Base-by-base conservation (phyloP, 495 filamentous ascomycete species). In the Recurvomyces mirabilis region DNA sequence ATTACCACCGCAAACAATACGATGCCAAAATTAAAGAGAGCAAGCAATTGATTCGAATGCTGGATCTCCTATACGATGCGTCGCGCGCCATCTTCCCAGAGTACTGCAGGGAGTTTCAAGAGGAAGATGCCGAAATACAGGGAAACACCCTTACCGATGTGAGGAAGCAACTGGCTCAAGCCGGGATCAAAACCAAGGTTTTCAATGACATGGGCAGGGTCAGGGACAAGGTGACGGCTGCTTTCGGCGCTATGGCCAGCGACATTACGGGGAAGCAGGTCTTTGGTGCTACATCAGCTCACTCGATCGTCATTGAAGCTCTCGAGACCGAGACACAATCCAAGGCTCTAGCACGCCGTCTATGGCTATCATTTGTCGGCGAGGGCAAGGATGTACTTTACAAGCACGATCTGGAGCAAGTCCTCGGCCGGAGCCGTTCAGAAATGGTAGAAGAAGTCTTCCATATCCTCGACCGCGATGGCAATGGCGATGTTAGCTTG, bases 1-100 rank as follows among this genome's bases (percentile, higher is more conserved):
- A 49, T 24, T 59, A 58, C 35, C 51, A 60, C 37, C 50, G 55
- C 1, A 59, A 58, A 17, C 54, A 59, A 32, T 57, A 58, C 42
- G 36, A 45, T 12, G 45, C 41, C 24, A 52, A 42, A 33, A 55
- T 55, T 39, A 37, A 45, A 19, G 55, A 55, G 14, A 47, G 38
- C n/a, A 60, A 58, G 41, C 38, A 50, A 23, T 11, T 44, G 4
- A 56, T 58, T 21, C 44, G 34, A 12, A 29, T 58, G 17, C 44
- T 60, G 7, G 46, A 51, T 24, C 24, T 53, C 10, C 40, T 60
- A 4, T 58, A 60, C 36, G 49, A 60, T 18, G 39, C 45, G 5
- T 53, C 51, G 7, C 45, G 46, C 7, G 26, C 32, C 12, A n/a
- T 55, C 5, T 55, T 55, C 25, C 52, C 50, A 12, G 40, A 44